Evolutionary conservation across 1,284 basidiomycete genomes (phyloP), one percentile per base, ranked within the genome.

Genomic region (Cryptococcus jaspeensis): DNA sequence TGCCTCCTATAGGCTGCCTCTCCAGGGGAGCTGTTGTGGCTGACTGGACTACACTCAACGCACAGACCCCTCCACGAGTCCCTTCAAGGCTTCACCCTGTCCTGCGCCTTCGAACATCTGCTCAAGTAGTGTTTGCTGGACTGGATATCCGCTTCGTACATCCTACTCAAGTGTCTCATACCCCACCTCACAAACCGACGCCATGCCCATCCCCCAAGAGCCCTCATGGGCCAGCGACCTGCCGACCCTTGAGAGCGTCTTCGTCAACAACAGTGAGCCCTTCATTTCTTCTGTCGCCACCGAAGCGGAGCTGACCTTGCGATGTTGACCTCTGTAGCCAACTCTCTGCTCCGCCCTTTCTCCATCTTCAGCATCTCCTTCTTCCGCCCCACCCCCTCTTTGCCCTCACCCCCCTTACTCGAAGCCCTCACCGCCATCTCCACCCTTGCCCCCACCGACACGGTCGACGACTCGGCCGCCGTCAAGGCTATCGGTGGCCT

Each of bases 301-400:
- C 28, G 28, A 32, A 9, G 28, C 28, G 4, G 28, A 32, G 28
- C 39, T 23, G 8, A 38, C 44, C 40, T 23, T 2, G 4, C 20
- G 18, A 13, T 42, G 15, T 32, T 22, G 13, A 12, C 32, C 11
- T 41, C 23, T 15, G 6, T 22, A 54, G 52, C 37, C 28, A 40
- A n/a, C 6, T 45, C 46, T 13, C 53, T 60, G 12, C 53, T 61
- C 20, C 45, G 52, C 25, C 56, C 50, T 5, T 60, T 61, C 44
- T 61, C 59, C 5, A 43, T 55, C 25, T 63, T 60, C 53, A 55
- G 42, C 32, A 55, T 61, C 32, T 60, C 55, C 38, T 42, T 53
- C 20, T 57, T 55, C 50, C 52, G 53, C n/a, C 50, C 50, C 20
- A 37, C 38, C 36, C 39, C 44, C 25, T 12, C 38, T 16, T 25